Conservation (phyloP, 2,329 filamentous ascomycete genomes). For the Fusarium acutatum region DNA sequence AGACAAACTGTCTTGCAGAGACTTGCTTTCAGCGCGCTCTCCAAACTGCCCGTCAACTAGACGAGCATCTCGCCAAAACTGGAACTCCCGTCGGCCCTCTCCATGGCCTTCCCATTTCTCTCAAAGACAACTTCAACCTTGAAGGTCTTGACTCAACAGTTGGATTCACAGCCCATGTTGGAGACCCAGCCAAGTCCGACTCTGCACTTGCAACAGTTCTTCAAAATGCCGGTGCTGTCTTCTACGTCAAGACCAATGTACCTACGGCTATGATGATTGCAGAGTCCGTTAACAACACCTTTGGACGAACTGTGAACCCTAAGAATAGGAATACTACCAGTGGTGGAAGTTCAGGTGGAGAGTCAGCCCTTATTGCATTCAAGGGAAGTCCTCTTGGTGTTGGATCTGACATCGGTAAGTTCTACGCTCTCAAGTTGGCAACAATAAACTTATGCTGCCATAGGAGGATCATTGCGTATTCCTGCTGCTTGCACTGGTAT, state of each 20-base stretch:
- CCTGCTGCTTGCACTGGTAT: constrained; percentile 66
- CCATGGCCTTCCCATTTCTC: constrained; percentile 70
- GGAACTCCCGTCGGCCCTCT: constrained; percentile 66
- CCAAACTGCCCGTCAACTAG: constrained; percentile 55
- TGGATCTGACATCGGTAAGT: constrained; percentile 66
- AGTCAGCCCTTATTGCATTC: constrained; percentile 69
- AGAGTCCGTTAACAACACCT: constrained; percentile 71
- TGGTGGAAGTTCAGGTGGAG: constrained; percentile 74
- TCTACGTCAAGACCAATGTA: constrained; percentile 66
- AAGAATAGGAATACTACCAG: constrained; percentile 65
- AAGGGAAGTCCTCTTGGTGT: constrained; percentile 67
- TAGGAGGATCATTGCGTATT: constrained; percentile 62
- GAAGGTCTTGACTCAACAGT: constrained; percentile 67
- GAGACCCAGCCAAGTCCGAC: constrained; percentile 60
- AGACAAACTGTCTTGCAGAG: constrained; percentile 62
- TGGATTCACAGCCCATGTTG: constrained; percentile 70
- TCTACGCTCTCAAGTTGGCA: accelerated
- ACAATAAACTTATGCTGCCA: background rate
- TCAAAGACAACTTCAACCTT: constrained; percentile 78
- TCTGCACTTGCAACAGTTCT: constrained; percentile 54
- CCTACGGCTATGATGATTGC: constrained; percentile 75
- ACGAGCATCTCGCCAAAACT: constrained; percentile 58
- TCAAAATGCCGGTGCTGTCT: constrained; percentile 58
- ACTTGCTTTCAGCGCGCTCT: constrained; percentile 64
- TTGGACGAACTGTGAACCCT: constrained; percentile 71